Base-by-base conservation (phyloP, 225 moss, liverwort and hornwort species). In the Polytrichum commune region DNA sequence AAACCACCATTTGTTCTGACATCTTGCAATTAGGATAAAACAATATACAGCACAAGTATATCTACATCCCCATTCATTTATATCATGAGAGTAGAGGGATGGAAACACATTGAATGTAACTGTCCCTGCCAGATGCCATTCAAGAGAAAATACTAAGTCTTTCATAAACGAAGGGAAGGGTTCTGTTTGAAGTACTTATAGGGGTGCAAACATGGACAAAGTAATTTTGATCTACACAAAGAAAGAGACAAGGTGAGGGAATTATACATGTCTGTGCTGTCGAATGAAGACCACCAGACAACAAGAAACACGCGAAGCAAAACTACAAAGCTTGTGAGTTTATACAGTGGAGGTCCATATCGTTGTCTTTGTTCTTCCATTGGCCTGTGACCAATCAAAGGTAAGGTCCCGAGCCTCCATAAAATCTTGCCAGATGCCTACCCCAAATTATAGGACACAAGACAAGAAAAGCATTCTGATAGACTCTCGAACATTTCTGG, bases 321-420 rank as follows among this genome's bases (percentile, higher is more conserved):
- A 67, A 91, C 77, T 65, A 80, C 77, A 58, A 95, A 89, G 29
- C 70, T 71, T 53, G 95, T 93, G 33, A 98, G 86, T 76, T 89
- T 81, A 70, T 98, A 98, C 13, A 98, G 84, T 55, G 91, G 92
- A 84, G 98, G 98, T 27, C 98, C 98, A 77, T 98, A 95, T 54
- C 95, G 90, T 80, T 87, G 87, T 38, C 98, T 79, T 81, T 98
- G 98, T 75, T 98, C 98, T 80, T 98, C 98, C 95, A 98, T 98
- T 35, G 95, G 98, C 74, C 97, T 97, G 84, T 67, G 16, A 46
- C 13, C 46, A 46, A 13, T 16, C 46, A 46, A 46, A 13, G 16
- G 46, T 46, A 13, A 46, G 46, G 46, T 46, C 46, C 10, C 10
- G 8, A 46, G 16, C 46, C 46, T 46, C 13, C 46, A 46, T 46